Percentiles rank a stretch among this genome's conserved stretches.
Conservation (phyloP, 2,329 filamentous ascomycete species). For the Talaromyces marneffei region DNA sequence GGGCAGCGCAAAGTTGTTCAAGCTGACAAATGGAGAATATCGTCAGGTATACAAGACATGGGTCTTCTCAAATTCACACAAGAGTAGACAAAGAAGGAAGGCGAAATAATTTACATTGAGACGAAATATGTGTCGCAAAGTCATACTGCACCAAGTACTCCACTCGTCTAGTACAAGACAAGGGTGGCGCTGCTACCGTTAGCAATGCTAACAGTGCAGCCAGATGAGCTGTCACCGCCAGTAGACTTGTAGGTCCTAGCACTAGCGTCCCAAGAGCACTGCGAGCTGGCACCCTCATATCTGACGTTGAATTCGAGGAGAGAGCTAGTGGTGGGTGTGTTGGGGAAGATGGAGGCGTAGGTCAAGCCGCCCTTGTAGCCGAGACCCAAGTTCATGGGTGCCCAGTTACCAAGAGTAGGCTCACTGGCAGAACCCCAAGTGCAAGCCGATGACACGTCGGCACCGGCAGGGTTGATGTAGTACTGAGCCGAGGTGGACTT, state of each 20-base stretch:
- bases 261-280: constrained; percentile 58
- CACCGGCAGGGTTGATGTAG: constrained; percentile 84
- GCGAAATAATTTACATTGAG: constrained; percentile 8
- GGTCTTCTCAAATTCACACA: not conserved
- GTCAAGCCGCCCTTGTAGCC: constrained; percentile 63
- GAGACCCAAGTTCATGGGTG: constrained; percentile 79
- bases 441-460: constrained; percentile 63
- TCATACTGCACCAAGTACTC: not conserved
- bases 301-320: constrained; percentile 72
- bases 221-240: constrained; percentile 40
- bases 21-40: not conserved
- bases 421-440: constrained; percentile 62
- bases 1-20: not conserved
- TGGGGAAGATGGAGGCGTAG: constrained; percentile 80
- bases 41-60: constrained; percentile 1
- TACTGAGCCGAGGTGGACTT: constrained; percentile 82
- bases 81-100: constrained; percentile 3
- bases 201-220: constrained; percentile 71
- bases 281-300: constrained; percentile 59
- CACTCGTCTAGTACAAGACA: constrained; percentile 33
- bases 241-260: constrained; percentile 58
- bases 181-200: constrained; percentile 45
- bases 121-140: not conserved
- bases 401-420: constrained; percentile 64
- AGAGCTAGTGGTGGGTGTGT: constrained; percentile 66